Conservation (phyloP, 345 rosid species). For the Melastoma malabathricum region DNA sequence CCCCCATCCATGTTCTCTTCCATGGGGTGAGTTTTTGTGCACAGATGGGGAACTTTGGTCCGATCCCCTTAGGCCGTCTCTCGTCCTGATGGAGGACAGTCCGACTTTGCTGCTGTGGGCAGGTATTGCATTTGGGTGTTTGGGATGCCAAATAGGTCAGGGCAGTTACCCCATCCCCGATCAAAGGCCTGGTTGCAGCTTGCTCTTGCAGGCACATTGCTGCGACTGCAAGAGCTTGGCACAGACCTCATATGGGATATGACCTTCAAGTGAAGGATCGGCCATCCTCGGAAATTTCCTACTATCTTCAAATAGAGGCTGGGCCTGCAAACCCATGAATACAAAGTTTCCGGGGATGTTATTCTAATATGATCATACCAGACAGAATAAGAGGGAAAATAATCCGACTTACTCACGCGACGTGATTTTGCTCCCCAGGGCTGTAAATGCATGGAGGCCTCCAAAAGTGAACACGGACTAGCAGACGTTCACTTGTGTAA, state of each 20-base stretch:
- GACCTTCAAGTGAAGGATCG: slow-evolving; percentile 79
- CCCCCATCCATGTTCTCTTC: slow-evolving; percentile 48
- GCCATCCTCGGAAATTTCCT: slow-evolving; percentile 96
- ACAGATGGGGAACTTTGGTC: slow-evolving; percentile 60
- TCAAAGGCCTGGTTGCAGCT: slow-evolving; percentile 89
- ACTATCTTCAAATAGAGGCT: slow-evolving; percentile 90
- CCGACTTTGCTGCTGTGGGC: slow-evolving; percentile 59
- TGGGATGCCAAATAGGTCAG: slow-evolving; percentile 92
- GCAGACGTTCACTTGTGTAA: too few species aligned
- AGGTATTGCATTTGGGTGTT: slow-evolving; percentile 40
- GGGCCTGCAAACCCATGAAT: slow-evolving; percentile 38
- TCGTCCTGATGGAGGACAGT: slow-evolving; percentile 47
- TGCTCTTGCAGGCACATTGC: slow-evolving; percentile 98
- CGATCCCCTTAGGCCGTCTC: slow-evolving; percentile 47
- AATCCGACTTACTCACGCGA: slow-evolving; percentile 65
- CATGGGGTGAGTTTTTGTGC: slow-evolving; percentile 79
- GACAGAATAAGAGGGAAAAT: slow-evolving; percentile 7
- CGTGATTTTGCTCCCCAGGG: slow-evolving; percentile 88
- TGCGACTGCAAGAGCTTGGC: slow-evolving; percentile 98
- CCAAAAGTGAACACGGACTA: too few species aligned
- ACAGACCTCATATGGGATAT: slow-evolving; percentile 89
- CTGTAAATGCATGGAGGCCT: too few species aligned
- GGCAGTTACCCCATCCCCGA: slow-evolving; percentile 93
- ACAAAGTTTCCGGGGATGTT: too few species aligned
- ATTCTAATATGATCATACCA: background rate